phyloP scores from a whole-genome alignment of 2,329 filamentous ascomycete genomes.

The Cladophialophora immunda region DNA sequence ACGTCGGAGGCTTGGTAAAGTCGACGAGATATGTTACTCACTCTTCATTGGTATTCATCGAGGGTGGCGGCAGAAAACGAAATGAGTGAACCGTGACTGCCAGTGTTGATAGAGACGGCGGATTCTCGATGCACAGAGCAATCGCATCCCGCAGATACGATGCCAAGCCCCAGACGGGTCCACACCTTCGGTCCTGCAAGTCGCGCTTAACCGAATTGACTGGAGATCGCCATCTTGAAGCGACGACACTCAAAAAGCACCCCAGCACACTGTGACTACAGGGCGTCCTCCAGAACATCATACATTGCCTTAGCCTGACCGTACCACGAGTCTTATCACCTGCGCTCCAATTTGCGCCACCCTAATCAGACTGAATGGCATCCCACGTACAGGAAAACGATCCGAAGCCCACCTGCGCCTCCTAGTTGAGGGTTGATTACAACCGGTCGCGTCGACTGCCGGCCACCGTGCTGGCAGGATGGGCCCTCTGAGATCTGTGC shows the following conservation, averaged over 20 bases:
- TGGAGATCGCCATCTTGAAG: conserved; percentile 24
- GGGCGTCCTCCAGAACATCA: background rate
- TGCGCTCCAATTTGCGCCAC: background rate
- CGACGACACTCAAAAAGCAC: conserved; percentile 21
- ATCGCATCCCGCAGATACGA: background rate
- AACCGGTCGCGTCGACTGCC: conserved; percentile 28
- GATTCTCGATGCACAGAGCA: background rate
- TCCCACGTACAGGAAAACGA: conserved; percentile 24
- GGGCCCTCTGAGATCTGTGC: conserved; percentile 37
- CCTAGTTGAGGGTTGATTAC: conserved; percentile 23
- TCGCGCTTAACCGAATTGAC: conserved; percentile 27
- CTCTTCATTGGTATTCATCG: conserved; percentile 36
- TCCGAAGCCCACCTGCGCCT: conserved; percentile 27
- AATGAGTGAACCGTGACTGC: conserved; percentile 22
- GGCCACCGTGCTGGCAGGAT: conserved; percentile 28
- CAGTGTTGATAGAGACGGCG: background rate
- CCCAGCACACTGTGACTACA: conserved; percentile 2
- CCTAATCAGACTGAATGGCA: conserved; percentile 29
- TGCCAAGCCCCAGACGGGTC: background rate
- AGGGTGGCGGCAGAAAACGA: conserved; percentile 23
- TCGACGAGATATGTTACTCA: conserved; percentile 45
- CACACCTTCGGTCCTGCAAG: background rate
- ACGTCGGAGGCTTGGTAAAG: conserved; percentile 38
- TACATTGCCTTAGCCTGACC: background rate
- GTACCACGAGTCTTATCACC: background rate